A percentile compares a stretch with the other conserved stretches of the same genome.
Evolutionary conservation across 225 moss, liverwort and hornwort genomes (phyloP).

Genomic region (Polytrichum commune): DNA sequence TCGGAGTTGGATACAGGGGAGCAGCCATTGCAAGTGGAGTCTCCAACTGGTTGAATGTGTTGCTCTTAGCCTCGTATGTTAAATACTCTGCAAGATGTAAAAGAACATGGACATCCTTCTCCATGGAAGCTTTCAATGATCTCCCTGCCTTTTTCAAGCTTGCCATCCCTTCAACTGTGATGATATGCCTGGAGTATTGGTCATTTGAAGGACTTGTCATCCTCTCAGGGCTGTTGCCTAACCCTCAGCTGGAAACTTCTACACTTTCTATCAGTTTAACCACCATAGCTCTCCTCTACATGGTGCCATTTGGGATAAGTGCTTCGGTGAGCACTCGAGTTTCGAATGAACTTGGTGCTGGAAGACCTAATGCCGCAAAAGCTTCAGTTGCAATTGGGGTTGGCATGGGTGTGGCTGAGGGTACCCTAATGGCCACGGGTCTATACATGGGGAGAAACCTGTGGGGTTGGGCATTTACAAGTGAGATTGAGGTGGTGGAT

Average conservation of each 20-base stretch:
- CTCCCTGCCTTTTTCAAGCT: slow-evolving; percentile 50
- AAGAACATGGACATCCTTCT: slow-evolving; percentile 63
- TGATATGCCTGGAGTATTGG: slow-evolving; percentile 83
- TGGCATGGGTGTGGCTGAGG: slow-evolving; percentile 29
- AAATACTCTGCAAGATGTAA: slow-evolving; percentile 32
- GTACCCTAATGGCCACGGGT: slow-evolving; percentile 23
- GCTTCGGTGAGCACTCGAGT: slow-evolving; percentile 65
- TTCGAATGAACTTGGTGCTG: slow-evolving; percentile 76
- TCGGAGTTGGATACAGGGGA: slow-evolving; percentile 53
- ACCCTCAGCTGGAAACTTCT: slow-evolving; percentile 71
- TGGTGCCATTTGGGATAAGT: slow-evolving; percentile 57
- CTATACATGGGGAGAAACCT: slow-evolving; percentile 25
- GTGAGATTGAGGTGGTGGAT: slow-evolving; percentile 21
- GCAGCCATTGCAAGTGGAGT: slow-evolving; percentile 56
- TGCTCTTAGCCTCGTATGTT: slow-evolving; percentile 37
- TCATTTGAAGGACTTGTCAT: slow-evolving; percentile 64
- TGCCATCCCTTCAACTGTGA: slow-evolving; percentile 67
- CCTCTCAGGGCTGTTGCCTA: slow-evolving; percentile 62
- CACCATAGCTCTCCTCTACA: slow-evolving; percentile 43
- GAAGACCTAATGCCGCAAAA: slow-evolving; percentile 49
- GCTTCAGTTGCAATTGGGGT: slow-evolving; percentile 38
- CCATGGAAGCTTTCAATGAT: slow-evolving; percentile 53
- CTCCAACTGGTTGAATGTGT: slow-evolving; percentile 63
- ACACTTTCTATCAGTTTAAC: slow-evolving; percentile 64
- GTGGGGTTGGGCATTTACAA: slow-evolving; percentile 47